These are phyloP conservation scores for Macrophomina tecta DNA, from an alignment of 2,329 filamentous ascomycete species.

Conservation along the genomic window DNA sequence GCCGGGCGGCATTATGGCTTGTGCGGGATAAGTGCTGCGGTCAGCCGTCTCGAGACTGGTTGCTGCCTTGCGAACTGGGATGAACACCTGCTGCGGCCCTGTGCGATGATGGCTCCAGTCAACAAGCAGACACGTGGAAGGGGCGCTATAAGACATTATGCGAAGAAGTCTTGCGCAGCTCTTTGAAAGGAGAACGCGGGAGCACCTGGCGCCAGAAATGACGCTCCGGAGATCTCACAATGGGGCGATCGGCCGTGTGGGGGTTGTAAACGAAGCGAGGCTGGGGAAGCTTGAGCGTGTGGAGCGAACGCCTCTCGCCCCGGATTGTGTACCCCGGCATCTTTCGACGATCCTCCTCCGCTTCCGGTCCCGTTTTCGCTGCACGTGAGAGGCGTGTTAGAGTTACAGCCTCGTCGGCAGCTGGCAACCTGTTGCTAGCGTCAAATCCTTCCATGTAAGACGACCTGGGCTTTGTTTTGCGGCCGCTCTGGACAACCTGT, in stretches of 20 bases:
- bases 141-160: not conserved
- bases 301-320: not conserved
- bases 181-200: not conserved
- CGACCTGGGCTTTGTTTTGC: not conserved
- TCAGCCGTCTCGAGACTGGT: slow-evolving; percentile 5
- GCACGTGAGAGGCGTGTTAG: slow-evolving; percentile 11
- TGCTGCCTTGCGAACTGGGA: not conserved
- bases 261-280: slow-evolving; percentile 1
- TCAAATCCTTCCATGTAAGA: slow-evolving; percentile 16
- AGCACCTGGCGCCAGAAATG: not conserved
- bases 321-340: slow-evolving; percentile 8
- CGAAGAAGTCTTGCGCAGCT: not conserved
- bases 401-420: slow-evolving; percentile 16
- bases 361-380: not conserved
- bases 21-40: slow-evolving; percentile 15
- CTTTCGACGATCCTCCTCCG: slow-evolving; percentile 7
- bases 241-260: not conserved
- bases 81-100: slow-evolving; percentile 4
- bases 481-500: not conserved
- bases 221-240: not conserved
- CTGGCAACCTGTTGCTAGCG: slow-evolving; percentile 13
- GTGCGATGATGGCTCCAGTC: not conserved
- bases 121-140: not conserved
- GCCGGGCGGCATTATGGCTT: slow-evolving; percentile 12
- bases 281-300: slow-evolving; percentile 4